Conservation (phyloP, 306 rosid species). For the Citrullus mucosospermus region DNA sequence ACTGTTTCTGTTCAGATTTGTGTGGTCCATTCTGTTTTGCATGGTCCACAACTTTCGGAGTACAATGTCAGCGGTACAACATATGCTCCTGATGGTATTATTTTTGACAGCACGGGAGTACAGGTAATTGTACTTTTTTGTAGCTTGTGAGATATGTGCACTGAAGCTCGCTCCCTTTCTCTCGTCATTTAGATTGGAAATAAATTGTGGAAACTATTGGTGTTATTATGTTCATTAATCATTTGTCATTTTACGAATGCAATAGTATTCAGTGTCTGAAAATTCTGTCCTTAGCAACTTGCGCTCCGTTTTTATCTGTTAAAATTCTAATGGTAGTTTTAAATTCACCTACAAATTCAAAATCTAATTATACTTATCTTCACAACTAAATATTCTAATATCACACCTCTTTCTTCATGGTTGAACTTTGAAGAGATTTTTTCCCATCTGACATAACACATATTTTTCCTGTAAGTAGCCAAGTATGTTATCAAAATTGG, state of each 20-base stretch:
- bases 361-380: neutral
- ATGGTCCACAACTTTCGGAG: constrained; percentile 51
- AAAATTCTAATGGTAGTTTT: neutral
- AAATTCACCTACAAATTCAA: neutral
- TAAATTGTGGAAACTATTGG: neutral
- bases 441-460: neutral
- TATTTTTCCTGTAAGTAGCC: neutral
- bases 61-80: constrained; percentile 84
- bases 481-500: neutral
- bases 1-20: constrained; percentile 41
- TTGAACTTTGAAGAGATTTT: neutral
- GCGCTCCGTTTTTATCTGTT: neutral
- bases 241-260: neutral
- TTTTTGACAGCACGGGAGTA: constrained; percentile 46
- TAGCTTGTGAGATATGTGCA: neutral
- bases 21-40: constrained; percentile 64
- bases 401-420: neutral
- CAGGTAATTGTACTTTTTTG: constrained; percentile 34
- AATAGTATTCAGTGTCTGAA: neutral
- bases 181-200: neutral
- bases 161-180: neutral
- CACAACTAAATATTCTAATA: neutral
- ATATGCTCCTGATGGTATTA: constrained; percentile 76
- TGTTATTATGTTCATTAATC: neutral
- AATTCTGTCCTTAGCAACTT: neutral